Evolutionary conservation across 805 yeast species (phyloP).

Genomic region (Cyberlindnera petersonii): DNA sequence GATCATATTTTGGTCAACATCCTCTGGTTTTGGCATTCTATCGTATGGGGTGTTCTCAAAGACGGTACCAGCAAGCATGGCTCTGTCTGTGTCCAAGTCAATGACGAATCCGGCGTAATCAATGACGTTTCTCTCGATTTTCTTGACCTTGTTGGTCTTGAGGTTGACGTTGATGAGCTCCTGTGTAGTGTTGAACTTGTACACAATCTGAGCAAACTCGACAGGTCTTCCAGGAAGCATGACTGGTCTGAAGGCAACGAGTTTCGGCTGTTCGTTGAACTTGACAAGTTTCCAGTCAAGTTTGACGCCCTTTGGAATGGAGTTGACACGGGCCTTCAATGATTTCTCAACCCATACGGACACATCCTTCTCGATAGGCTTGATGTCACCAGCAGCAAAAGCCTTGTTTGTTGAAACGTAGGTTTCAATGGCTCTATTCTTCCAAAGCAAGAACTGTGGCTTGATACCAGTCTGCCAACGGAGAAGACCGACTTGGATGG

Average conservation of each 20-base stretch:
- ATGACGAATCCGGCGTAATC: constrained; percentile 61
- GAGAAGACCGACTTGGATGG: constrained; percentile 60
- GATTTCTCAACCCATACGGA: constrained; percentile 65
- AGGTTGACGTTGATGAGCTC: constrained; percentile 47
- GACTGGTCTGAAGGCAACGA: constrained; percentile 65
- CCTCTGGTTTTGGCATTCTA: constrained; percentile 32
- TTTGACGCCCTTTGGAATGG: constrained; percentile 53
- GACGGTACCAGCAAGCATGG: constrained; percentile 60
- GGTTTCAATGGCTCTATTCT: constrained; percentile 74
- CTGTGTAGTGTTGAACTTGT: constrained; percentile 61
- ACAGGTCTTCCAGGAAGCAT: constrained; percentile 54
- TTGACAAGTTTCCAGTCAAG: constrained; percentile 76
- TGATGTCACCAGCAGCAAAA: constrained; percentile 60
- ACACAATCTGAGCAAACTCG: constrained; percentile 55
- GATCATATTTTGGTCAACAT: constrained; percentile 26
- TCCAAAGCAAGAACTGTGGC: constrained; percentile 74
- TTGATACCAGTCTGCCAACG: constrained; percentile 65
- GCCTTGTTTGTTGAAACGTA: constrained; percentile 78
- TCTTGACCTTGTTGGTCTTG: constrained; percentile 41
- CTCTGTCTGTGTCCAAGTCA: constrained; percentile 54
- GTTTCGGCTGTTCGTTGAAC: constrained; percentile 67
- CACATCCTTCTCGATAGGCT: constrained; percentile 40
- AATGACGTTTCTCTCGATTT: constrained; percentile 48
- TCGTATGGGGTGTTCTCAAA: constrained; percentile 54
- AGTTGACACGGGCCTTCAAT: constrained; percentile 44